phyloP scores from a whole-genome alignment of 768 basidiomycete species.

The Sporobolomyces phaffii region DNA sequence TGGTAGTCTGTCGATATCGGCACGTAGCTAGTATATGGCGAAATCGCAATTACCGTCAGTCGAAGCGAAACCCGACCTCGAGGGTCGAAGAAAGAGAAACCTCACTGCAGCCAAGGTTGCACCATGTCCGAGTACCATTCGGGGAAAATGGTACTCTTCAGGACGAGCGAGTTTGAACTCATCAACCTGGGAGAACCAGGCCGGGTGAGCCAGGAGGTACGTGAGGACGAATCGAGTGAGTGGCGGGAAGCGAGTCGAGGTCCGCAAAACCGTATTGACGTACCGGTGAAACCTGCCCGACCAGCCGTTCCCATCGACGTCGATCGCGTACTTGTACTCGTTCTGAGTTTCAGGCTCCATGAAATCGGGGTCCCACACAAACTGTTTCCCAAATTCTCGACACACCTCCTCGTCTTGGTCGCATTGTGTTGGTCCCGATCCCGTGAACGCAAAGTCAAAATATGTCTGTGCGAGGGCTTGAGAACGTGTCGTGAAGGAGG shows the following conservation, averaged over 20 bases:
- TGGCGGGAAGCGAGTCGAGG: not conserved
- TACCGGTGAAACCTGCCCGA: slow-evolving; percentile 70
- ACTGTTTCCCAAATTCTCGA: slow-evolving; percentile 35
- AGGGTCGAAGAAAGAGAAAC: too few relatives aligned
- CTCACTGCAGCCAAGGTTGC: slow-evolving; percentile 48
- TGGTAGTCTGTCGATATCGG: slow-evolving; percentile 46
- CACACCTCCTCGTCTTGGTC: slow-evolving; percentile 11
- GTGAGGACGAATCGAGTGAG: too few relatives aligned
- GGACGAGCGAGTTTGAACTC: slow-evolving; percentile 48
- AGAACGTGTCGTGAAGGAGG: not conserved
- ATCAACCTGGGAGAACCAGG: slow-evolving; percentile 41
- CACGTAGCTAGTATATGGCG: slow-evolving; percentile 37
- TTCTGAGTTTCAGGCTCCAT: slow-evolving; percentile 47
- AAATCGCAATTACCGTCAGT: not conserved
- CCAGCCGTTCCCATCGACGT: slow-evolving; percentile 91
- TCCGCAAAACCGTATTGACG: not conserved
- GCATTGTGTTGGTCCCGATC: slow-evolving; percentile 11
- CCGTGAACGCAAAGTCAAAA: slow-evolving; percentile 33
- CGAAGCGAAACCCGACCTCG: slow-evolving; percentile 40
- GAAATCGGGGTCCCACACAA: slow-evolving; percentile 43
- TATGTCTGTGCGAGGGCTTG: slow-evolving; percentile 16
- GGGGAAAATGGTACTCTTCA: slow-evolving; percentile 47
- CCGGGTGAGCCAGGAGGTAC: too few relatives aligned
- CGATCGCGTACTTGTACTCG: slow-evolving; percentile 54
- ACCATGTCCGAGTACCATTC: slow-evolving; percentile 43